Conservation (phyloP, 257 asterid species). For the Haberlea rhodopensis region DNA sequence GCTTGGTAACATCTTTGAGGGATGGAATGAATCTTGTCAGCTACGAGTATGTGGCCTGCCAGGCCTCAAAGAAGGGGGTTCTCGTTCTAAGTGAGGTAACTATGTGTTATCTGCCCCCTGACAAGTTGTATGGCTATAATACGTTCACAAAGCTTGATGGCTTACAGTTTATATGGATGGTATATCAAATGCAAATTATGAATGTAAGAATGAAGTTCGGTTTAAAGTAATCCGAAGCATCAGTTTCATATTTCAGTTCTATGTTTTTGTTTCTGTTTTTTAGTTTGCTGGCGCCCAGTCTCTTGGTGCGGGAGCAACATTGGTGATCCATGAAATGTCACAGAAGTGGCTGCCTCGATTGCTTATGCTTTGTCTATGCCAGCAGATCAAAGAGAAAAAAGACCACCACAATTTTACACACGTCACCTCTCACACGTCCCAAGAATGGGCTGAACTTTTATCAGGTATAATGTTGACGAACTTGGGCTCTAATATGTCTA, state of each 20-base stretch:
- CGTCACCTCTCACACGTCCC: conserved; percentile 83
- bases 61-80: conserved; percentile 84
- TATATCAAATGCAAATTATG: background rate
- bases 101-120: conserved; percentile 21
- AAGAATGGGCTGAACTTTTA: conserved; percentile 96
- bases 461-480: conserved; percentile 44
- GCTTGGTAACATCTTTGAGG: conserved; percentile 87
- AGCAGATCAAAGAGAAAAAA: conserved; percentile 76
- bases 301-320: conserved; percentile 90
- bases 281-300: conserved; percentile 98
- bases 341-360: conserved; percentile 84
- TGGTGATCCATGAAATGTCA: conserved; percentile 88
- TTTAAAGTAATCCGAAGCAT: background rate
- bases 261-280: conserved; percentile 1
- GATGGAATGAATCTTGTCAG: conserved; percentile 98
- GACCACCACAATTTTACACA: conserved; percentile 83
- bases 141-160: background rate
- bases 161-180: background rate
- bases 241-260: conserved; percentile 1
- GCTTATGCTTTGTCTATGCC: conserved; percentile 76
- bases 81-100: conserved; percentile 91
- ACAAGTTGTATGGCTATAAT: background rate
- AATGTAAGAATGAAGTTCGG: conserved; percentile 1
- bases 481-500: background rate
- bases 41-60: conserved; percentile 96